Percentiles rank a stretch among this genome's conserved stretches.
Conservation (phyloP, 192 early-diverging fungal genomes). For the Glomus cerebriforme region DNA sequence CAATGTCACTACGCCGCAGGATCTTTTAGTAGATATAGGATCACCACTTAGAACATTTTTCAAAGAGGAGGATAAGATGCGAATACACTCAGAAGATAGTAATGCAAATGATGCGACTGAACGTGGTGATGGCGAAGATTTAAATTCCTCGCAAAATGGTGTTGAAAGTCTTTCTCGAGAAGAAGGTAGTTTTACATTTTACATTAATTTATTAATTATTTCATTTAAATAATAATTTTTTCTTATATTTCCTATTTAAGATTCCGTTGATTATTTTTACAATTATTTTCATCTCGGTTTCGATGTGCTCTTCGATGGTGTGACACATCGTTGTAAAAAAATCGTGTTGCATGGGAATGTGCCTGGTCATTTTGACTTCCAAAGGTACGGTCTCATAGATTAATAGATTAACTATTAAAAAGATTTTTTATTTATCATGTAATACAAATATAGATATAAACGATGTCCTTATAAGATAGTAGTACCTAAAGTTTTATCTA, state of each 20-base stretch:
- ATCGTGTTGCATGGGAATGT: slow-evolving; percentile 72
- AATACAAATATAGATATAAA: slow-evolving; percentile 49
- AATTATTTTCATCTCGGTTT: slow-evolving; percentile 77
- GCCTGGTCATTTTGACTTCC: slow-evolving; percentile 70
- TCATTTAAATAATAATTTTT: too few relatives aligned
- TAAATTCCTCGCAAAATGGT: neutral
- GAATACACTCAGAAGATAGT: slow-evolving; percentile 58
- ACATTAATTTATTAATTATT: neutral
- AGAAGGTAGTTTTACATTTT: neutral
- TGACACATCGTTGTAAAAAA: slow-evolving; percentile 67
- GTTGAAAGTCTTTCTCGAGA: neutral
- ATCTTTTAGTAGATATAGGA: slow-evolving; percentile 71
- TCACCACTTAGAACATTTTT: slow-evolving; percentile 61
- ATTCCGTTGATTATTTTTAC: slow-evolving; percentile 68
- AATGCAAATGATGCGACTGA: slow-evolving; percentile 29
- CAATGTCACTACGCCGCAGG: slow-evolving; percentile 64
- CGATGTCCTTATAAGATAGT: slow-evolving; percentile 55
- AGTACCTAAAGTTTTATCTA: slow-evolving; percentile 32
- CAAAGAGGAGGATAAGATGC: slow-evolving; percentile 75
- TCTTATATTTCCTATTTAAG: slow-evolving; percentile 28
- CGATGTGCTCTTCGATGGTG: slow-evolving; percentile 71
- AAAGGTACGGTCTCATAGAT: slow-evolving; percentile 56
- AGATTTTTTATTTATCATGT: neutral
- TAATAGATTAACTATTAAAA: neutral
- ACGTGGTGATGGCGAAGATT: slow-evolving; percentile 21